Conservation (phyloP, 768 basidiomycete genomes). For the Lentinula lateritia region DNA sequence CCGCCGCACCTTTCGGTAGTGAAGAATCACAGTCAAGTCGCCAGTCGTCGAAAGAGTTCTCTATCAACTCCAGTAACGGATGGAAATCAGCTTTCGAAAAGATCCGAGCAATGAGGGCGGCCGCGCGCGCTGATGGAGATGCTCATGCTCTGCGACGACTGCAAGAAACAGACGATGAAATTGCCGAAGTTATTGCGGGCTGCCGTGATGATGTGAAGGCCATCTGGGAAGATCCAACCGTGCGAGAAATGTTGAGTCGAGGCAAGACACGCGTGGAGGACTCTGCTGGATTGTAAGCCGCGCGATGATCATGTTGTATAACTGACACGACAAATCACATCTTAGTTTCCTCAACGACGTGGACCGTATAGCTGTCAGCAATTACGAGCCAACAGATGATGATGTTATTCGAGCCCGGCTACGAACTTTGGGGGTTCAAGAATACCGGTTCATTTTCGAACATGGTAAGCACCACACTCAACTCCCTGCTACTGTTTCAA, state of each 20-base stretch:
- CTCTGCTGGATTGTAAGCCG: conserved; percentile 66
- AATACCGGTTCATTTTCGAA: conserved; percentile 62
- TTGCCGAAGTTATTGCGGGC: conserved; percentile 50
- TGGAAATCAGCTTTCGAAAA: conserved; percentile 62
- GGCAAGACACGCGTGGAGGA: conserved; percentile 60
- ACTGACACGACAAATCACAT: neutral
- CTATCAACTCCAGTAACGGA: conserved; percentile 56
- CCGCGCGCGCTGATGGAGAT: conserved; percentile 13
- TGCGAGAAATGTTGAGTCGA: conserved; percentile 53
- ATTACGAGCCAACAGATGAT: conserved; percentile 66
- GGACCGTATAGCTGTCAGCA: conserved; percentile 55
- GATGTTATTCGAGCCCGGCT: conserved; percentile 78
- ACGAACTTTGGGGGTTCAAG: conserved; percentile 74
- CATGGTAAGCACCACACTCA: conserved; percentile 38
- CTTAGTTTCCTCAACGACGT: conserved; percentile 65
- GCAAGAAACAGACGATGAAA: conserved; percentile 46
- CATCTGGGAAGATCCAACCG: conserved; percentile 61
- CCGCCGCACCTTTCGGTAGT: conserved; percentile 36
- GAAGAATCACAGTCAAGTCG: conserved; percentile 14
- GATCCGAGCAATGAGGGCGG: conserved; percentile 36
- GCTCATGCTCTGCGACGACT: conserved; percentile 19
- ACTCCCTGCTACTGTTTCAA: neutral
- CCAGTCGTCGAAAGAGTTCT: conserved; percentile 43
- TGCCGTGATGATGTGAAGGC: conserved; percentile 63
- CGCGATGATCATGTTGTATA: neutral